Conservation (phyloP, 2,329 filamentous ascomycete species). For the Mycosphaerella sp. region DNA sequence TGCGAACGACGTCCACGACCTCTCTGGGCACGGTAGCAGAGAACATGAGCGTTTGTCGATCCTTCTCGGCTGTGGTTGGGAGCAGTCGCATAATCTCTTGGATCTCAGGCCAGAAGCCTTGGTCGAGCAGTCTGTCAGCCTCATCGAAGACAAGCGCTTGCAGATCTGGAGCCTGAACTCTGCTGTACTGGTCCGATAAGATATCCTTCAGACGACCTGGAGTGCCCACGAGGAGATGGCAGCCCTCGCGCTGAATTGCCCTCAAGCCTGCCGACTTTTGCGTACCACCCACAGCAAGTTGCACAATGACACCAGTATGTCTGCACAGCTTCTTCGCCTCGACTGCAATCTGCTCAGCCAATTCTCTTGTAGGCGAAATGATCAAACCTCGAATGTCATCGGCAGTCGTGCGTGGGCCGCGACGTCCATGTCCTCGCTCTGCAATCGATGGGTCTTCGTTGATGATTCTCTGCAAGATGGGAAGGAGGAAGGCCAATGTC, state of each 20-base stretch:
- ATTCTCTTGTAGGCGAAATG: conserved; percentile 57
- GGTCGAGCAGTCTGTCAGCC: conserved; percentile 61
- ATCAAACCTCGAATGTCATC: conserved; percentile 55
- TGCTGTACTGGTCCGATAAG: conserved; percentile 57
- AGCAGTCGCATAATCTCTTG: conserved; percentile 47
- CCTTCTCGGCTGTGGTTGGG: conserved; percentile 56
- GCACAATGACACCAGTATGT: conserved; percentile 61
- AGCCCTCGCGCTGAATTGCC: conserved; percentile 66
- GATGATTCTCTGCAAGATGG: conserved; percentile 74
- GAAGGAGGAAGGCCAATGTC: conserved; percentile 86
- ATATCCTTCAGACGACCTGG: conserved; percentile 83
- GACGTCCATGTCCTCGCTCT: conserved; percentile 38
- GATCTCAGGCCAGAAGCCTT: conserved; percentile 48
- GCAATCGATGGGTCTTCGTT: conserved; percentile 56
- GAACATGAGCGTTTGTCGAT: conserved; percentile 88
- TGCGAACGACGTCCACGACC: conserved; percentile 71
- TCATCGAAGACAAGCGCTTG: conserved; percentile 59
- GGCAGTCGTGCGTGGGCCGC: conserved; percentile 46
- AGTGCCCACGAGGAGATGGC: conserved; percentile 84
- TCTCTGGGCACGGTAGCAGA: conserved; percentile 85
- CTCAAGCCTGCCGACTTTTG: conserved; percentile 63
- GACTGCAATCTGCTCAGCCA: conserved; percentile 58
- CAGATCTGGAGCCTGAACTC: conserved; percentile 58
- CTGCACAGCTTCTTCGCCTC: conserved; percentile 66
- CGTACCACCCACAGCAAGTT: conserved; percentile 87